These are phyloP conservation scores for Aquilaria agallochum DNA, from an alignment of 441 rosid genomes.

Conservation along the genomic window DNA sequence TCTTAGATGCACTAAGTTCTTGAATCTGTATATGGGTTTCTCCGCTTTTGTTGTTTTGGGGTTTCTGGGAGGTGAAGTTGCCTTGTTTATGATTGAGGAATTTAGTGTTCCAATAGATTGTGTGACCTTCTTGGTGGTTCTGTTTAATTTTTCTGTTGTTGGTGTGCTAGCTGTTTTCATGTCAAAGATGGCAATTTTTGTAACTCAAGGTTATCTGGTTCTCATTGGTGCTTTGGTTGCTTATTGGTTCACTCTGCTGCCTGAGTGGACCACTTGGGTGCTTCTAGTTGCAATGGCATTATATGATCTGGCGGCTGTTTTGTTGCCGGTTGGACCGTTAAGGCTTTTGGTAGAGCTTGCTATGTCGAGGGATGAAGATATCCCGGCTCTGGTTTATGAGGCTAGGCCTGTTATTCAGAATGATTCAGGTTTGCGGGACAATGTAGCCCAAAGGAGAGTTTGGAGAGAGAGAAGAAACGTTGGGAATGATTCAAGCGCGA, in stretches of 20 bases:
- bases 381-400: conserved; percentile 89
- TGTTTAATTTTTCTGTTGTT: conserved; percentile 73
- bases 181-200: conserved; percentile 77
- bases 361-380: conserved; percentile 94
- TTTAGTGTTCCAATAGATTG: conserved; percentile 62
- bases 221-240: conserved; percentile 84
- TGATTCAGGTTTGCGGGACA: conserved; percentile 28
- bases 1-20: conserved; percentile 73
- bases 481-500: conserved; percentile 18
- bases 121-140: conserved; percentile 48
- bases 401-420: conserved; percentile 62
- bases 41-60: conserved; percentile 80
- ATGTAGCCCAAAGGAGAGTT: conserved; percentile 46
- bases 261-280: conserved; percentile 96
- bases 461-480: conserved; percentile 66
- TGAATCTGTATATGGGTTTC: conserved; percentile 79
- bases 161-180: conserved; percentile 87
- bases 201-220: conserved; percentile 79
- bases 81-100: conserved; percentile 43
- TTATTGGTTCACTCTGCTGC: conserved; percentile 83
- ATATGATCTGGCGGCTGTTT: conserved; percentile 91
- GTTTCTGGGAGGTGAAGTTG: conserved; percentile 76
- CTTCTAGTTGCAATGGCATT: conserved; percentile 74
- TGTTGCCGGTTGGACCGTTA: conserved; percentile 87
- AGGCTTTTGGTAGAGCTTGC: conserved; percentile 91